These are phyloP conservation scores for Sporothrix brunneoviolacea DNA, from an alignment of 2,329 filamentous ascomycete species.

Conservation along the genomic window DNA sequence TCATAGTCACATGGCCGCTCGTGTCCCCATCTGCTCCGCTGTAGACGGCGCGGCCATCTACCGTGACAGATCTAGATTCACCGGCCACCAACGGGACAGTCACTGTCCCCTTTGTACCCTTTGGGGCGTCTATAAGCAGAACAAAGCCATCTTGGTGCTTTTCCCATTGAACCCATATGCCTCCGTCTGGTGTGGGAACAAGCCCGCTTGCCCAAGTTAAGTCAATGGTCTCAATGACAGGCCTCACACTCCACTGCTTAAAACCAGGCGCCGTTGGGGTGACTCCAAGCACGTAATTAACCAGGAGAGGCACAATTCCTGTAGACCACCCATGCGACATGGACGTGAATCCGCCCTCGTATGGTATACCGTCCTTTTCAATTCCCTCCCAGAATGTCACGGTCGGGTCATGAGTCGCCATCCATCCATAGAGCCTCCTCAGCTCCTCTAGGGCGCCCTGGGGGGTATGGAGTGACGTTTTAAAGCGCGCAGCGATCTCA, in stretches of 20 bases:
- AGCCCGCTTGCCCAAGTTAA: slow-evolving; percentile 38
- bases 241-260: slow-evolving; percentile 33
- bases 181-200: slow-evolving; percentile 36
- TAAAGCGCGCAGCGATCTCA: slow-evolving; percentile 43
- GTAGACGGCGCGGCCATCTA: slow-evolving; percentile 20
- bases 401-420: slow-evolving; percentile 39
- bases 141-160: slow-evolving; percentile 16
- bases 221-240: slow-evolving; percentile 27
- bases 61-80: slow-evolving; percentile 7
- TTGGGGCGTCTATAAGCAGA: slow-evolving; percentile 28
- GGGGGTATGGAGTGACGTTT: slow-evolving; percentile 8
- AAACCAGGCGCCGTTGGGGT: slow-evolving; percentile 39
- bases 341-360: slow-evolving; percentile 41
- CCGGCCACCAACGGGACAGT: slow-evolving; percentile 19
- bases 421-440: slow-evolving; percentile 42
- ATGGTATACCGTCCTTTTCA: slow-evolving; percentile 34
- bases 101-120: slow-evolving; percentile 24
- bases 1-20: slow-evolving; percentile 10
- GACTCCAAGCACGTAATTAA: slow-evolving; percentile 41
- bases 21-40: slow-evolving; percentile 28
- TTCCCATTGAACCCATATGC: slow-evolving; percentile 34
- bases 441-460: slow-evolving; percentile 34
- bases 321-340: slow-evolving; percentile 47
- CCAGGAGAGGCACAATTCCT: slow-evolving; percentile 41
- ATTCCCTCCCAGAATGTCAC: slow-evolving; percentile 48